phyloP scores from a whole-genome alignment of 2,329 filamentous ascomycete genomes.

The Neofusicoccum sp. region DNA sequence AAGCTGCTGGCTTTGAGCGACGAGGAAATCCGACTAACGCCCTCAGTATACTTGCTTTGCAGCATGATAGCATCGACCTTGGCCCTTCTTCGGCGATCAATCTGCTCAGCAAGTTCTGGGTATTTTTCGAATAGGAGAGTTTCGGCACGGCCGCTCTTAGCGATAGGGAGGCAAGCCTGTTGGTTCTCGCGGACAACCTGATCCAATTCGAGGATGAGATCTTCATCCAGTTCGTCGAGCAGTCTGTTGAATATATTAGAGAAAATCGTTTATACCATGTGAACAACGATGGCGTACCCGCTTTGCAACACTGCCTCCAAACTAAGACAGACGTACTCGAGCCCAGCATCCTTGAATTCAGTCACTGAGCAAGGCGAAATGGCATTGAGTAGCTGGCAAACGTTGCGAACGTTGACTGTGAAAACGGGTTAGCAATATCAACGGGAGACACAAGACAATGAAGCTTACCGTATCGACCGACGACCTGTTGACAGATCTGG shows the following conservation, averaged over 20 bases:
- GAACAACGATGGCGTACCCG: constrained; percentile 49
- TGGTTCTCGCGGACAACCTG: constrained; percentile 81
- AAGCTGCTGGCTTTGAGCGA: constrained; percentile 66
- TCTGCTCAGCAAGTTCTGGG: constrained; percentile 64
- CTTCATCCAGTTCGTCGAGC: constrained; percentile 81
- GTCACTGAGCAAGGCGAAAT: constrained; percentile 81
- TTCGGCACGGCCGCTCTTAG: constrained; percentile 74
- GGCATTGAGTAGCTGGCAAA: constrained; percentile 81
- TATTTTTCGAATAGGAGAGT: constrained; percentile 65
- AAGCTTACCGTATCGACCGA: constrained; percentile 72
- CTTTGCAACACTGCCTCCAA: constrained; percentile 92
- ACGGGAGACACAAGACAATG: constrained; percentile 28
- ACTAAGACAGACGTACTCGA: constrained; percentile 91
- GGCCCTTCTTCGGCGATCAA: constrained; percentile 68
- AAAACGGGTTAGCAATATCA: constrained; percentile 30
- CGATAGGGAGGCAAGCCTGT: constrained; percentile 73
- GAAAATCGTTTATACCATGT: not conserved
- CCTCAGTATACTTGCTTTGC: constrained; percentile 63
- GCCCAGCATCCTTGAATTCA: constrained; percentile 82
- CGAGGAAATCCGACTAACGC: constrained; percentile 64
- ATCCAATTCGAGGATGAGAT: constrained; percentile 81
- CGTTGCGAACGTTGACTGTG: constrained; percentile 77
- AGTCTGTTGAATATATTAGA: constrained; percentile 50
- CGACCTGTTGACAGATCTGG: constrained; percentile 82
- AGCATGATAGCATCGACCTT: constrained; percentile 78